Conservation (phyloP, 1,139 yeast genomes). For the Eremothecium coryli region DNA sequence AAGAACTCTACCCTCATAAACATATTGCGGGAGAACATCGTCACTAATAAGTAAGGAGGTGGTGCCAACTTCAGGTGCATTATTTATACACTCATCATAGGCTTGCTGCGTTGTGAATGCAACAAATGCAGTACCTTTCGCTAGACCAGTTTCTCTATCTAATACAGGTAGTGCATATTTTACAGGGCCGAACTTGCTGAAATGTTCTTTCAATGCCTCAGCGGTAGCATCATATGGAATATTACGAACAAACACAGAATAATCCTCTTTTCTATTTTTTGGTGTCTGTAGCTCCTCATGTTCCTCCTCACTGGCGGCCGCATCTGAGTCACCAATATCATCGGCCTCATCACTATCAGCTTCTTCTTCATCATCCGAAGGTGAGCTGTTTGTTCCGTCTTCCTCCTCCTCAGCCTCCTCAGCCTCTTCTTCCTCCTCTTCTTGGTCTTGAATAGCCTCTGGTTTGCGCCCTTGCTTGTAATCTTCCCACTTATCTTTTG, state of each 20-base stretch:
- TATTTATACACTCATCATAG: slow-evolving; percentile 56
- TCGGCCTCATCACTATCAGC: slow-evolving; percentile 28
- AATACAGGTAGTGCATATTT: slow-evolving; percentile 89
- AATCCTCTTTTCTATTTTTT: slow-evolving; percentile 58
- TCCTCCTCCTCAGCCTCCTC: slow-evolving; percentile 30
- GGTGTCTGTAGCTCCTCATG: slow-evolving; percentile 33
- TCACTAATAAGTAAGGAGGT: slow-evolving; percentile 82
- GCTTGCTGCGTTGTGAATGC: slow-evolving; percentile 62
- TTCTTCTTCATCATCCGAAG: slow-evolving; percentile 22
- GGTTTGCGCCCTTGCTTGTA: slow-evolving; percentile 37
- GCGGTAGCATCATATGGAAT: slow-evolving; percentile 91
- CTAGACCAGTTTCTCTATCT: slow-evolving; percentile 75
- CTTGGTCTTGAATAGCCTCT: slow-evolving; percentile 35
- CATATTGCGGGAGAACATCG: slow-evolving; percentile 82
- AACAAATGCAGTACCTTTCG: slow-evolving; percentile 93
- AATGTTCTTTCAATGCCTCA: slow-evolving; percentile 69
- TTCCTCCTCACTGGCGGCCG: slow-evolving; percentile 32
- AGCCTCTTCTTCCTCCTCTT: slow-evolving; percentile 33
- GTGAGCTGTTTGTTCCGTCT: slow-evolving; percentile 21
- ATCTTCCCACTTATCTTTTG: slow-evolving; percentile 71
- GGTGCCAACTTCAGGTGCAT: slow-evolving; percentile 71
- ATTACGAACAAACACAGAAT: slow-evolving; percentile 74
- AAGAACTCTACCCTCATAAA: slow-evolving; percentile 84
- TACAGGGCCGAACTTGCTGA: slow-evolving; percentile 74
- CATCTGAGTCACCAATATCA: slow-evolving; percentile 28